phyloP scores from a whole-genome alignment of 768 basidiomycete species.

The Astraeus odoratus region DNA sequence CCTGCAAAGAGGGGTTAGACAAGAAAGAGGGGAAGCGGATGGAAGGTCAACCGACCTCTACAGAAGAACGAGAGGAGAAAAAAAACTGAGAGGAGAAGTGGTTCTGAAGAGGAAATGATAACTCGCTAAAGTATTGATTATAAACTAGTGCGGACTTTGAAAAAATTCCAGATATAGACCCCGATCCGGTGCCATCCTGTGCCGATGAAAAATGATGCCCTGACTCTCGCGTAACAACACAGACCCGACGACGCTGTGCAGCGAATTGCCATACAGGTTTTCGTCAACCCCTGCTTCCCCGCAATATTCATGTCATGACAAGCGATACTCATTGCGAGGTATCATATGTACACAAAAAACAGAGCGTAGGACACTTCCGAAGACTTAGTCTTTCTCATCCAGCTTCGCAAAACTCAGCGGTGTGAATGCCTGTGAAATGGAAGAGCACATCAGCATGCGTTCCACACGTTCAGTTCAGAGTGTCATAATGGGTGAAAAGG shows the following conservation, averaged over 20 bases:
- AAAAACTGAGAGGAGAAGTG: slow-evolving; percentile 29
- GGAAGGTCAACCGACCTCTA: slow-evolving; percentile 26
- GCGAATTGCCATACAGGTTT: neutral
- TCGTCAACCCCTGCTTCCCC: neutral
- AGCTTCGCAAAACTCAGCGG: slow-evolving; percentile 42
- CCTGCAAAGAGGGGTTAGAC: slow-evolving; percentile 24
- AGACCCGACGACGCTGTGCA: neutral
- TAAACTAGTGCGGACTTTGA: slow-evolving; percentile 26
- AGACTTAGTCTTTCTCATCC: slow-evolving; percentile 30
- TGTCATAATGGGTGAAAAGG: slow-evolving; percentile 10
- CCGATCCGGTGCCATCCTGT: slow-evolving; percentile 4
- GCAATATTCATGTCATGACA: slow-evolving; percentile 1
- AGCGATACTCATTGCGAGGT: slow-evolving; percentile 5
- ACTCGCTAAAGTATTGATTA: slow-evolving; percentile 6
- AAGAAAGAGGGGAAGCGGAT: slow-evolving; percentile 5
- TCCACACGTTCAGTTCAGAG: slow-evolving; percentile 16
- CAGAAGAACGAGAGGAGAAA: slow-evolving; percentile 20
- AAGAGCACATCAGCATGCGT: slow-evolving; percentile 21
- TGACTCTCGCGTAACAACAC: neutral
- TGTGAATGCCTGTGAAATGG: slow-evolving; percentile 35
- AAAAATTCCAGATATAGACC: slow-evolving; percentile 12
- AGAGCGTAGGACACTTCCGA: slow-evolving; percentile 15
- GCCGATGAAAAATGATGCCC: neutral
- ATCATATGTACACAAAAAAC: slow-evolving; percentile 14
- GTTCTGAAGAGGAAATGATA: slow-evolving; percentile 24